Percentiles rank a stretch among this genome's conserved stretches.
phyloP scores from a whole-genome alignment of 1,284 basidiomycete species.

The Heterobasidion occidentale region DNA sequence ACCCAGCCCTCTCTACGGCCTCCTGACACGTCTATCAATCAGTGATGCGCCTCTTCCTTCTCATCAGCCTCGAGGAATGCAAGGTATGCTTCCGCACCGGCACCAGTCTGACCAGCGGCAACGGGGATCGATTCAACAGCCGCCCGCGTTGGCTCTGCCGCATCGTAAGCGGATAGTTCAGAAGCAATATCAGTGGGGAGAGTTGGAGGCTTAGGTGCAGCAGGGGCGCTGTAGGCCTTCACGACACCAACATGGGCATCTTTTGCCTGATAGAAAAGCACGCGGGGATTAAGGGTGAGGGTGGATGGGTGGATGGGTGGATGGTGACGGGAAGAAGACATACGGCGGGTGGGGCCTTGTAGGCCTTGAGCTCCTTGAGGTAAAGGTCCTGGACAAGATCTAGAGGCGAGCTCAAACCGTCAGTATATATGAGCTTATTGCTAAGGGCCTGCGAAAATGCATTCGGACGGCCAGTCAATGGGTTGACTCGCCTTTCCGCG shows the following conservation, averaged over 20 bases:
- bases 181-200: slow-evolving; percentile 74
- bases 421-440: background rate
- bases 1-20: background rate
- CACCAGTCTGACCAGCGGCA: slow-evolving; percentile 23
- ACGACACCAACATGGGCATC: slow-evolving; percentile 81
- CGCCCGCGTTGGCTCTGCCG: slow-evolving; percentile 56
- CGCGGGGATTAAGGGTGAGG: background rate
- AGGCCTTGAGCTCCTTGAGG: slow-evolving; percentile 82
- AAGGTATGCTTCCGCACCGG: slow-evolving; percentile 53
- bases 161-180: slow-evolving; percentile 79
- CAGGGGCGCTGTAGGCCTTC: slow-evolving; percentile 65
- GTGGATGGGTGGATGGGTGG: background rate
- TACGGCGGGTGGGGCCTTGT: slow-evolving; percentile 65
- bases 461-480: slow-evolving; percentile 1
- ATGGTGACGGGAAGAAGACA: slow-evolving; percentile 17
- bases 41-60: slow-evolving; percentile 53
- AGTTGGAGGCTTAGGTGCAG: slow-evolving; percentile 59
- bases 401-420: slow-evolving; percentile 21
- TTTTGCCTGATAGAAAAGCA: slow-evolving; percentile 26
- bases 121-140: slow-evolving; percentile 20
- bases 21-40: background rate
- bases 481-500: slow-evolving; percentile 5
- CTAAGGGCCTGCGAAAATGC: slow-evolving; percentile 1
- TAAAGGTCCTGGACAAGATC: slow-evolving; percentile 93
- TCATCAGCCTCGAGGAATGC: slow-evolving; percentile 51